phyloP scores from a whole-genome alignment of 2,329 filamentous ascomycete species.

The Claviceps africana region DNA sequence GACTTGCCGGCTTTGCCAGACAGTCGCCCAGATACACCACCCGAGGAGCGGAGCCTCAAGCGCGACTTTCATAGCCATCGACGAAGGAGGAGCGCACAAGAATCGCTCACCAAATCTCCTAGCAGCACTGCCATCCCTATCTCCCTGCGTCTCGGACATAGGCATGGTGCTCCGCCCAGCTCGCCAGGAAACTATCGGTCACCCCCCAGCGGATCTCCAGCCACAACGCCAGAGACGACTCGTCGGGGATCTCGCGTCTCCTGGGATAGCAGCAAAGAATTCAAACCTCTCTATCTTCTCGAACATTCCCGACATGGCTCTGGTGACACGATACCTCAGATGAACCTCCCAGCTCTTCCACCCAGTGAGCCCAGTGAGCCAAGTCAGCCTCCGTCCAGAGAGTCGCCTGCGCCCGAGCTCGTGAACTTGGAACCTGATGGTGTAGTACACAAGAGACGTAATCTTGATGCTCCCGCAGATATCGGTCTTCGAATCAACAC shows the following conservation, averaged over 20 bases:
- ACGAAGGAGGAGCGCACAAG: constrained; percentile 35
- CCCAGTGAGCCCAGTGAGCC: constrained; percentile 23
- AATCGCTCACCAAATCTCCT: constrained; percentile 34
- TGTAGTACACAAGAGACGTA: constrained; percentile 13
- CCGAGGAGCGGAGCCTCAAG: constrained; percentile 29
- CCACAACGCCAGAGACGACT: constrained; percentile 20
- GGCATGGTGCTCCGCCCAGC: constrained; percentile 24
- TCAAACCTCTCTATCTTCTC: constrained; percentile 71
- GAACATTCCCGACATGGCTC: constrained; percentile 40
- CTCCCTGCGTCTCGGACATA: constrained; percentile 36
- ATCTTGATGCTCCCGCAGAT: constrained; percentile 9
- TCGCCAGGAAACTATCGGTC: constrained; percentile 26
- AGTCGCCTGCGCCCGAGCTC: constrained; percentile 21
- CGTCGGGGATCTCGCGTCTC: constrained; percentile 36
- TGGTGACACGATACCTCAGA: constrained; percentile 17
- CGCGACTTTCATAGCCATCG: constrained; percentile 28
- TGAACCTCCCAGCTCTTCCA: constrained; percentile 34
- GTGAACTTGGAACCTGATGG: constrained; percentile 14
- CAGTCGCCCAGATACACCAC: constrained; percentile 44
- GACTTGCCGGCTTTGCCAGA: constrained; percentile 42
- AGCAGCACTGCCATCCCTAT: constrained; percentile 46
- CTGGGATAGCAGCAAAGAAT: constrained; percentile 53
- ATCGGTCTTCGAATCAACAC: constrained; percentile 28
- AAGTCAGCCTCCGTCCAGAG: constrained; percentile 14
- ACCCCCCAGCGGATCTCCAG: constrained; percentile 24